Base-by-base conservation (phyloP, 164 flowering plant species). In the Umbellularia californica region DNA sequence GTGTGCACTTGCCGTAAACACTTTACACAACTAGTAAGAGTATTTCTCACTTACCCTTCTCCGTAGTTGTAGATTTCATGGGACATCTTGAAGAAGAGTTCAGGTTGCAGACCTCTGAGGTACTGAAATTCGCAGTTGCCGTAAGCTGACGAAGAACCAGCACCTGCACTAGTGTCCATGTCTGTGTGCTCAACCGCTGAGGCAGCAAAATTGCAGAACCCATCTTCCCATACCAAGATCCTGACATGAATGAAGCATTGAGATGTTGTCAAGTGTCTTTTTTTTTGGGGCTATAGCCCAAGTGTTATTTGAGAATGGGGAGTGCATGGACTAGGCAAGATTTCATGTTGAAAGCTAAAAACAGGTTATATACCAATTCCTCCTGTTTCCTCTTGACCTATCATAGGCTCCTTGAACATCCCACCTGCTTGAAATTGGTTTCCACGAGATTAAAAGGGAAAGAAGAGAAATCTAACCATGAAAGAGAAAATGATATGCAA, bases 31-130 rank as follows among this genome's bases (percentile, higher is more conserved):
- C 47, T 55, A 55, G 20, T 55, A 55, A 17, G 6, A 55, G 60
- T 55, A 15, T 14, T 55, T 55, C 17, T 55, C 60, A 55, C 73
- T 70, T 82, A 91, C 99, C 99, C 96, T 89, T 95, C 99, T 63
- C 99, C 99, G 81, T 89, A 95, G 87, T 90, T 90, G 85, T 95
- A 95, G 85, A 95, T 91, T 90, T 95, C 99, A 87, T 93, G 99
- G n/a, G 99, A 95, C 99, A 95, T 95, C 87, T 95, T 95, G 88
- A 95, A 95, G 87, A 93, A 93, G 17, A 92, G 86, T 81, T 95
- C 97, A 28, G 99, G 99, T 77, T 92, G 94, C 35, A 95, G 85
- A 15, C 97, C 97, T 83, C 87, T 92, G 30, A 82, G 86, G 27
- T 80, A 90, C 51, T 85, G 94, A 70, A 85, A 87, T 60, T 90